Conservation (phyloP, 179 eudicot species). For the Drosera spatulata region DNA sequence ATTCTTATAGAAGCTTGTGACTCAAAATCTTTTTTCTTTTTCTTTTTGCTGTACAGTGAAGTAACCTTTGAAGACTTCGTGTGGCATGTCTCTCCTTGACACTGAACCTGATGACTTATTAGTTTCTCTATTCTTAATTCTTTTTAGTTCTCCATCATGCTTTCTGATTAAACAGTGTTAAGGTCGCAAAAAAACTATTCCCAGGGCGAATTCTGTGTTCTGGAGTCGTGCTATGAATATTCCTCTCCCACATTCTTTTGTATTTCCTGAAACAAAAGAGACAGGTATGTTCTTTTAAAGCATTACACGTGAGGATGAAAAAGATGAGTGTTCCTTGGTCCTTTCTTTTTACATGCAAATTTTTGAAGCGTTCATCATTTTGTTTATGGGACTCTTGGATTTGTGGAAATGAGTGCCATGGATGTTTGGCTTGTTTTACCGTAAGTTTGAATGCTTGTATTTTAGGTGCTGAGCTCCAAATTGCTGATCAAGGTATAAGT, state of each 20-base stretch:
- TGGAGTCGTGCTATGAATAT: constrained; percentile 96
- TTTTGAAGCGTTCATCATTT: not conserved
- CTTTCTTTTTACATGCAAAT: too few relatives aligned
- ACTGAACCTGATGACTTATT: constrained; percentile 2
- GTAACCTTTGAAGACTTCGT: constrained; percentile 84
- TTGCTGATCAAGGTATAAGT: constrained; percentile 12
- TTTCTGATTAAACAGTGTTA: not conserved
- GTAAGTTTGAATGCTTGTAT: not conserved
- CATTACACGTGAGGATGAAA: constrained; percentile 14
- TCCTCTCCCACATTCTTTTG: constrained; percentile 59
- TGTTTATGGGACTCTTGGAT: not conserved
- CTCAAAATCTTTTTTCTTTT: not conserved
- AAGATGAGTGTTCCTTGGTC: constrained; percentile 17
- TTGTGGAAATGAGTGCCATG: not conserved
- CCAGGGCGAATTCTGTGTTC: constrained; percentile 94
- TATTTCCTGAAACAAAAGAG: constrained; percentile 42
- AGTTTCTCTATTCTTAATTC: not conserved
- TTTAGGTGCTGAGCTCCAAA: constrained; percentile 17
- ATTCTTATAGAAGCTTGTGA: not conserved
- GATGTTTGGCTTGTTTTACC: not conserved
- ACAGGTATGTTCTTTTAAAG: constrained; percentile 10
- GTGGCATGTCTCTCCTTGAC: constrained; percentile 37
- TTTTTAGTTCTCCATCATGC: not conserved
- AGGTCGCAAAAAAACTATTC: not conserved
- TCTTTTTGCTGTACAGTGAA: constrained; percentile 46